Conservation (phyloP, 2,329 filamentous ascomycete species). For the Penicillium sp. region DNA sequence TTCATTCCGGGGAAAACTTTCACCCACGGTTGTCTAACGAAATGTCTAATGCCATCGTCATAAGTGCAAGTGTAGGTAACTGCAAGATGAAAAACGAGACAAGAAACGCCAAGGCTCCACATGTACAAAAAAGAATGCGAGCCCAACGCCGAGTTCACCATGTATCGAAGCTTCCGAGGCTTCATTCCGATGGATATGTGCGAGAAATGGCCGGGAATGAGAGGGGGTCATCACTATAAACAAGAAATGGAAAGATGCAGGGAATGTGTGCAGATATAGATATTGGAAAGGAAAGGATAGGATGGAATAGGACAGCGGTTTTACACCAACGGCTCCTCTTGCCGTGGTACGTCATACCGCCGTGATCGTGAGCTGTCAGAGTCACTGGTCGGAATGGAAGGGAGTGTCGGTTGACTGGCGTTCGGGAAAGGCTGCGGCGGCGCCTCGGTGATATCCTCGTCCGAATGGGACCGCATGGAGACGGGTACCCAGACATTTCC, state of each 20-base stretch:
- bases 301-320: not conserved
- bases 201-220: not conserved
- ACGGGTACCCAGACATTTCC: not conserved
- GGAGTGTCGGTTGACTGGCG: not conserved
- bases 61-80: not conserved
- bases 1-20: not conserved
- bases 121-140: conserved; percentile 13
- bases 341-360: conserved; percentile 35
- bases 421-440: not conserved
- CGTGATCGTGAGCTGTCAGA: conserved; percentile 60
- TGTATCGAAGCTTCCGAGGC: conserved; percentile 6
- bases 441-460: not conserved
- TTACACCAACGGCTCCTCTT: conserved; percentile 1
- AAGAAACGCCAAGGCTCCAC: not conserved
- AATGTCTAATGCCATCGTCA: not conserved
- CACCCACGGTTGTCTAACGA: not conserved
- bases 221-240: not conserved
- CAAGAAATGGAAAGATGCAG: not conserved
- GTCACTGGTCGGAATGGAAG: not conserved
- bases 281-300: not conserved
- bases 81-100: not conserved
- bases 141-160: conserved; percentile 12
- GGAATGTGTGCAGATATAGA: not conserved
- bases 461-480: not conserved
- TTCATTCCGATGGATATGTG: conserved; percentile 2